Evolutionary conservation across 2,329 filamentous ascomycete genomes (phyloP).

Genomic region (Metarhizium guizhouense): DNA sequence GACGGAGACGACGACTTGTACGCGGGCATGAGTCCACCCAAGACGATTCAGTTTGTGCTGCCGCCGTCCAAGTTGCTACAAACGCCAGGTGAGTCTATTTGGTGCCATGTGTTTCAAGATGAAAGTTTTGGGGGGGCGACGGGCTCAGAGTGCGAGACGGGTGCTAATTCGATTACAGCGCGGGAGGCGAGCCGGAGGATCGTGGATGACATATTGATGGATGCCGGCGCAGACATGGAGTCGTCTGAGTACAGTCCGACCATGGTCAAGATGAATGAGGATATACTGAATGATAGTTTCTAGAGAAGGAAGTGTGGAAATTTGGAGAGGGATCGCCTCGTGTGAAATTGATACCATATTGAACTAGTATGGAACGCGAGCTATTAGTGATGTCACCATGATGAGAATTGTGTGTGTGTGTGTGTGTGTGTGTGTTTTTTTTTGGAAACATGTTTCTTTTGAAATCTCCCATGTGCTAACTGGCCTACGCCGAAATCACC

Average conservation of each 20-base stretch:
- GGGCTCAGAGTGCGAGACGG: background rate
- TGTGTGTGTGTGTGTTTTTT: no score
- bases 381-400: no score
- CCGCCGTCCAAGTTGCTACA: slow-evolving; percentile 70
- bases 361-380: no score
- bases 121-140: no score
- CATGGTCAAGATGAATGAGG: slow-evolving; percentile 55
- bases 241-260: slow-evolving; percentile 53
- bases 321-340: no score
- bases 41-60: slow-evolving; percentile 81
- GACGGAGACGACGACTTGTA: slow-evolving; percentile 55
- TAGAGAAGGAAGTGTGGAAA: slow-evolving; percentile 17
- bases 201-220: slow-evolving; percentile 69
- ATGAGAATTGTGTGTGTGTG: no score
- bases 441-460: no score
- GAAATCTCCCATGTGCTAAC: no score
- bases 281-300: slow-evolving; percentile 55
- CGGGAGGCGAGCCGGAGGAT: slow-evolving; percentile 74
- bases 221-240: slow-evolving; percentile 56
- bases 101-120: no score
- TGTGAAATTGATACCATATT: no score
- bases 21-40: slow-evolving; percentile 78
- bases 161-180: slow-evolving; percentile 33
- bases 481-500: no score
- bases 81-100: slow-evolving; percentile 55